A percentile compares a stretch with the other conserved stretches of the same genome.
Evolutionary conservation across 306 rosid genomes (phyloP).

Genomic region (Prinsepia uniflora): DNA sequence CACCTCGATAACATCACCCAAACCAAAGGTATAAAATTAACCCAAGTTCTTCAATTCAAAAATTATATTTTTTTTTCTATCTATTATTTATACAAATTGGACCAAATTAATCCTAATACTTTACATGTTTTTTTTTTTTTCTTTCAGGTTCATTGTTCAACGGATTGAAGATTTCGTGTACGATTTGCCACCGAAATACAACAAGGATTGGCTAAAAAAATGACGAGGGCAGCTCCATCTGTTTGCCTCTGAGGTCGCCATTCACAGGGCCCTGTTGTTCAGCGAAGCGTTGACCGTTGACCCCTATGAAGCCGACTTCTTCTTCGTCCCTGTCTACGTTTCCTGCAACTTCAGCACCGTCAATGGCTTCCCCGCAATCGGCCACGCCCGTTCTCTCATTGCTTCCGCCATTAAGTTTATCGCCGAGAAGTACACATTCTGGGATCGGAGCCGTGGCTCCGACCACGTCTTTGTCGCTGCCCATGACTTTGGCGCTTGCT

Average conservation of each 20-base stretch:
- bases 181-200: slow-evolving; percentile 64
- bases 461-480: slow-evolving; percentile 95
- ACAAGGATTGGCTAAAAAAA: slow-evolving; percentile 62
- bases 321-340: slow-evolving; percentile 89
- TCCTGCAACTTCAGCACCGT: slow-evolving; percentile 88
- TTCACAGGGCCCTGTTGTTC: slow-evolving; percentile 63
- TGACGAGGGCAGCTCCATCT: slow-evolving; percentile 61
- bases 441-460: slow-evolving; percentile 73
- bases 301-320: slow-evolving; percentile 70
- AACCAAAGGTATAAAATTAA: slow-evolving; percentile 29
- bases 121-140: neutral
- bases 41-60: neutral
- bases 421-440: slow-evolving; percentile 48
- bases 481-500: slow-evolving; percentile 87
- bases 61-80: neutral
- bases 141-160: slow-evolving; percentile 29
- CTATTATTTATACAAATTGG: too few species aligned
- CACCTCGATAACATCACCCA: slow-evolving; percentile 15
- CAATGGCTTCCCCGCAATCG: slow-evolving; percentile 88
- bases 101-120: too few species aligned
- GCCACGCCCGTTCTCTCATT: slow-evolving; percentile 77
- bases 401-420: slow-evolving; percentile 55
- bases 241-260: slow-evolving; percentile 82
- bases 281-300: slow-evolving; percentile 57
- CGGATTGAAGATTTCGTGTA: slow-evolving; percentile 55